Evolutionary conservation across 257 asterid genomes (phyloP), one percentile per base, ranked within the genome.

Genomic region (Gentiana straminea): DNA sequence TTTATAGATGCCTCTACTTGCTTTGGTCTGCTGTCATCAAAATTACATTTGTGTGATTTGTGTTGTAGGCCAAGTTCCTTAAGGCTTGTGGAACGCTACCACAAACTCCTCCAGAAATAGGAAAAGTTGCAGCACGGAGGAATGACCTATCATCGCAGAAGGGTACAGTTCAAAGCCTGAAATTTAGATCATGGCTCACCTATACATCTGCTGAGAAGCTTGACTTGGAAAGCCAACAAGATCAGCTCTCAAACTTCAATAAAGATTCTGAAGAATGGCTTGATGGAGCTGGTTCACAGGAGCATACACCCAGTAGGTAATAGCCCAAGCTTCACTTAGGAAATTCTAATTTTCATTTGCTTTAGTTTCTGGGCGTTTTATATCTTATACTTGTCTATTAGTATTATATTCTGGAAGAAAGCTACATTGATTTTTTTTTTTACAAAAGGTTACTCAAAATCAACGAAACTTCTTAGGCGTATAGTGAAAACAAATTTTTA

Each of bases 271-370:
- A 75, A 55, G 77, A 78, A 63, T 61, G 57, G 69, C 58, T 36
- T 50, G 55, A 68, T 44, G 77, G 60, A 59, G 70, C 62, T 54
- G 81, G 68, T 66, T 77, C 86, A 61, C 57, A 49, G 55, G 58
- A 73, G 63, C 76, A 70, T 52, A 61, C 95, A 39, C 90, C 95
- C 0, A 79, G 77, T 82, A 88, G 97, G 94, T 88, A 68, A 48
- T 41, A 12, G 51, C 52, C 58, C 47, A 12, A 61, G 56, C 65
- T 62, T 15, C 47, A 51, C 13, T 32, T 35, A 24, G 35, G 46
- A 37, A 49, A 37, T 4, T 44, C 46, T 15, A 2, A 41, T 10
- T 41, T 41, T 41, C 24, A 15, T 15, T 15, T 15, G 24, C 24
- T 15, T 15, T 15, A 15, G 24, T 15, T 15, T 15, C 24, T 15